These are phyloP conservation scores for Melocanna baccifera DNA, from an alignment of 176 grass and related monocot species.

Conservation along the genomic window DNA sequence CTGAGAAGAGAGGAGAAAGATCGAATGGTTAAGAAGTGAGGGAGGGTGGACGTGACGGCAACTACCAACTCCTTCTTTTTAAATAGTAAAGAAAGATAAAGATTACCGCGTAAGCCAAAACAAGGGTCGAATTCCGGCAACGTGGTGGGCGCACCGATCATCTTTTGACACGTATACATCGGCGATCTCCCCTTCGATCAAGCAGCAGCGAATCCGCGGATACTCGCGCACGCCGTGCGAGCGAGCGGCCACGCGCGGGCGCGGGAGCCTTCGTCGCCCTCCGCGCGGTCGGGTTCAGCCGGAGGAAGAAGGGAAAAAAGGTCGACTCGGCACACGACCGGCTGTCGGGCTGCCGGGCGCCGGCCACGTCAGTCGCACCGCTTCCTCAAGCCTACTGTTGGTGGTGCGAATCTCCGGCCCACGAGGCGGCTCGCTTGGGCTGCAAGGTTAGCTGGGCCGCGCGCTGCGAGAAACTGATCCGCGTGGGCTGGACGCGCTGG, in stretches of 20 bases:
- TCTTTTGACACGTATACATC: not conserved
- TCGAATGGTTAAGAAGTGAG: too few relatives aligned
- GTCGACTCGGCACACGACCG: not conserved
- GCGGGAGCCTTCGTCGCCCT: not conserved
- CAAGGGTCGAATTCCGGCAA: not conserved
- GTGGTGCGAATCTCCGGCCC: not conserved
- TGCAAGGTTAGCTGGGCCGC: not conserved
- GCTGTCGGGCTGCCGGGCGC: not conserved
- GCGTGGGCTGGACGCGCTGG: not conserved
- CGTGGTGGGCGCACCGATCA: too few relatives aligned
- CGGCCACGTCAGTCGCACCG: not conserved
- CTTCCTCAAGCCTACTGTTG: not conserved
- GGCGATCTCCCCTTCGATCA: not conserved
- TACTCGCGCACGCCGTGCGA: not conserved
- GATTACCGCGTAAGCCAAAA: not conserved
- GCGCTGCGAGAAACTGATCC: not conserved
- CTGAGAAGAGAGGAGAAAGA: too few relatives aligned
- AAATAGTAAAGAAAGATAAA: too few relatives aligned
- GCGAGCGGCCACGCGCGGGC: not conserved
- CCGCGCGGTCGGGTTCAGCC: not conserved
- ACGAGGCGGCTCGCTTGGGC: not conserved
- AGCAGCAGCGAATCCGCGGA: not conserved
- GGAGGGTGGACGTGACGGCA: too few relatives aligned
- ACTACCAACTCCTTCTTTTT: too few relatives aligned
- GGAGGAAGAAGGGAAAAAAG: not conserved